These are phyloP conservation scores for Capsicum pubescens DNA, from an alignment of 257 asterid genomes.

Conservation along the genomic window DNA sequence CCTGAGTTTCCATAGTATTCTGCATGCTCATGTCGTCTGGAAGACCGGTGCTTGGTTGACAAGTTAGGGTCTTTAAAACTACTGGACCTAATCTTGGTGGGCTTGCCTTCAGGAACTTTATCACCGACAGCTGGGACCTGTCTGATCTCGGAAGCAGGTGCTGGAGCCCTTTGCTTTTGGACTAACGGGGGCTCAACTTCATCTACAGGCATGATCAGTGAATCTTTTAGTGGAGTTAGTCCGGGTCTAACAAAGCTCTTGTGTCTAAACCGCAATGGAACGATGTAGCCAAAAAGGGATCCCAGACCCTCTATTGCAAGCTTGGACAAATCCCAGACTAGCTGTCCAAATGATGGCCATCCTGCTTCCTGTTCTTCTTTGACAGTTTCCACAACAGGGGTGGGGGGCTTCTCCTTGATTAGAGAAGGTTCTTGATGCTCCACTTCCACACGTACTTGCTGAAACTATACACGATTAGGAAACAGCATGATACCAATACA, in stretches of 20 bases:
- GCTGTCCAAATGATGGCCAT: slow-evolving; percentile 94
- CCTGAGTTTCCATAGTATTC: slow-evolving; percentile 68
- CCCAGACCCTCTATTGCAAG: slow-evolving; percentile 65
- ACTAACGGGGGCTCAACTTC: slow-evolving; percentile 56
- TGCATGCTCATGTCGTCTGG: slow-evolving; percentile 81
- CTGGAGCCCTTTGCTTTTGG: slow-evolving; percentile 67
- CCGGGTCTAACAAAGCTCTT: slow-evolving; percentile 46
- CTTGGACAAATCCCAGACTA: slow-evolving; percentile 68
- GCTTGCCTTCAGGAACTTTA: slow-evolving; percentile 64
- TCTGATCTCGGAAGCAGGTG: slow-evolving; percentile 62
- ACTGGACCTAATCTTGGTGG: slow-evolving; percentile 59
- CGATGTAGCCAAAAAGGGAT: slow-evolving; percentile 47
- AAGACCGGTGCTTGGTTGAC: slow-evolving; percentile 81
- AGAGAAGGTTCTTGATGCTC: slow-evolving; percentile 45
- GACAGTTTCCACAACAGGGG: slow-evolving; percentile 44
- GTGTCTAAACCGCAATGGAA: slow-evolving; percentile 48
- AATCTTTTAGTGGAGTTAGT: slow-evolving; percentile 85
- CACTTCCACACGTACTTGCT: slow-evolving; percentile 50
- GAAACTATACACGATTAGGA: slow-evolving; percentile 38
- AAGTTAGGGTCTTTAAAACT: slow-evolving; percentile 64
- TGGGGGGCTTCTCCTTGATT: slow-evolving; percentile 54
- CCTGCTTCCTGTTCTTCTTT: slow-evolving; percentile 76
- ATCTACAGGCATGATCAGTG: slow-evolving; percentile 87
- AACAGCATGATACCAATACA: not conserved
- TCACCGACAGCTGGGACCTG: slow-evolving; percentile 53